phyloP scores from a whole-genome alignment of 495 filamentous ascomycete genomes.

The Penicillium antarcticum region DNA sequence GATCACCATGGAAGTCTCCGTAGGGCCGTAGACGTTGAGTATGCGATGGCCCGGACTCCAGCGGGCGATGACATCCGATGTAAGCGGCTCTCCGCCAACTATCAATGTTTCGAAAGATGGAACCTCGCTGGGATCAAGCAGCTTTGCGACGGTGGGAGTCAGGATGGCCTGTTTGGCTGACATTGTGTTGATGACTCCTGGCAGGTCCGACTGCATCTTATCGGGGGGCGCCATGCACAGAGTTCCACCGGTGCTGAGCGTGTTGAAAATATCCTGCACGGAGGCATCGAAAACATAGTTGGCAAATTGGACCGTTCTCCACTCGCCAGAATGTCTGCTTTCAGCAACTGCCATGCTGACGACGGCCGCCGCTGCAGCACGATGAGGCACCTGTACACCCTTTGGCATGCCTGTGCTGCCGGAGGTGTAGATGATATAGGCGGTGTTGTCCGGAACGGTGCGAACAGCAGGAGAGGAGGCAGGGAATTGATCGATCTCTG shows the following conservation, averaged over 20 bases:
- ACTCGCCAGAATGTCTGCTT: neutral
- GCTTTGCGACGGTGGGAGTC: constrained; percentile 27
- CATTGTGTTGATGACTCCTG: constrained; percentile 24
- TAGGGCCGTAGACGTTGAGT: constrained; percentile 24
- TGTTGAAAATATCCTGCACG: constrained; percentile 13
- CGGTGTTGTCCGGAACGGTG: neutral
- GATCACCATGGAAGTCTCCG: constrained; percentile 22
- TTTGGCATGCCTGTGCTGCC: constrained; percentile 41
- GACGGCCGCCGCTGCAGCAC: constrained; percentile 4
- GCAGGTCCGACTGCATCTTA: constrained; percentile 21
- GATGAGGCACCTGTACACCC: constrained; percentile 40
- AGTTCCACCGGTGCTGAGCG: constrained; percentile 13
- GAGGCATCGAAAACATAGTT: constrained; percentile 21
- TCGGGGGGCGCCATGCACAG: constrained; percentile 20
- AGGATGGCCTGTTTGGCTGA: constrained; percentile 18
- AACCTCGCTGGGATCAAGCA: constrained; percentile 18
- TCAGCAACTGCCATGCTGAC: neutral
- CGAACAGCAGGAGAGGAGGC: neutral
- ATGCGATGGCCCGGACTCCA: constrained; percentile 18
- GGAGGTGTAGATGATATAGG: constrained; percentile 33
- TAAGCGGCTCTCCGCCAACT: constrained; percentile 25
- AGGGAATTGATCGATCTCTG: neutral
- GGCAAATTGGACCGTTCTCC: neutral
- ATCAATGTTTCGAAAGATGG: constrained; percentile 19
- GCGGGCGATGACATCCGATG: constrained; percentile 11